Conservation (phyloP, 2,329 filamentous ascomycete species). For the Alternaria triticina region DNA sequence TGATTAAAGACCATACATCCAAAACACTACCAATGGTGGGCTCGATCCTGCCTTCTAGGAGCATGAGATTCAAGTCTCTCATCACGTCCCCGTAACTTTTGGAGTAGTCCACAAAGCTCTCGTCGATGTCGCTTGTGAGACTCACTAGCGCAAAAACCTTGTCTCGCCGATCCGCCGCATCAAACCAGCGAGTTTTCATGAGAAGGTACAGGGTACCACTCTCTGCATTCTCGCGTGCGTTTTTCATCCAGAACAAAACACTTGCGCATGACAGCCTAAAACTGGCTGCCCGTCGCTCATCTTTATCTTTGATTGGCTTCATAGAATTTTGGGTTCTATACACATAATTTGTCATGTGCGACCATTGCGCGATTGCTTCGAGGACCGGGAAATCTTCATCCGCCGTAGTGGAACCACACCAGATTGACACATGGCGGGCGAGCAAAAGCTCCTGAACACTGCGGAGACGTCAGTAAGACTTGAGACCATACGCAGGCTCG, state of each 20-base stretch:
- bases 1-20: not conserved
- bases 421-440: not conserved
- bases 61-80: not conserved
- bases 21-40: not conserved
- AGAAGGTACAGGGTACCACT: not conserved
- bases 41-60: not conserved
- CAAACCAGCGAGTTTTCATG: not conserved
- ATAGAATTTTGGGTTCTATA: not conserved
- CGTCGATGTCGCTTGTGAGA: not conserved
- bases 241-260: not conserved
- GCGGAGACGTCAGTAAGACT: too few species aligned
- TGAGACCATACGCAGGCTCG: too few species aligned
- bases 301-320: not conserved
- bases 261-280: not conserved
- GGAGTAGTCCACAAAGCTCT: not conserved
- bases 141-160: not conserved
- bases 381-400: not conserved
- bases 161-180: not conserved
- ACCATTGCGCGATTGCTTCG: not conserved
- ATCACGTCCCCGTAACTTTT: not conserved
- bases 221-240: not conserved
- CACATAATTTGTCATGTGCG: not conserved
- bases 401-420: not conserved
- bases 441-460: not conserved
- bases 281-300: not conserved